Evolutionary conservation across 2,329 filamentous ascomycete genomes (phyloP).

Genomic region (Arthrobotrys conoides): DNA sequence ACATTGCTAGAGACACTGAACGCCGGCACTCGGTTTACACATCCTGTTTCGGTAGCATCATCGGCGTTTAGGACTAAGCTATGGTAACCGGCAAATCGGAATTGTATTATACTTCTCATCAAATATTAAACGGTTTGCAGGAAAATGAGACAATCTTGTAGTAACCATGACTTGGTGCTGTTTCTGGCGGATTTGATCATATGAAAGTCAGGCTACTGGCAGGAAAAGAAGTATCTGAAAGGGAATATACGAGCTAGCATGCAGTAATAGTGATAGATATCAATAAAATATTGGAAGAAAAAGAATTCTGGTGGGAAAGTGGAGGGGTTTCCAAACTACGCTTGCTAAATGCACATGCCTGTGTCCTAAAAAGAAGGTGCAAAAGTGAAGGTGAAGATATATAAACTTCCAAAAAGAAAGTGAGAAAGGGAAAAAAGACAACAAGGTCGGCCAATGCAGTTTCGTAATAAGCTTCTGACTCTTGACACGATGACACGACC

Average conservation of each 20-base stretch:
- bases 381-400: constrained; percentile 28
- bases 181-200: background rate
- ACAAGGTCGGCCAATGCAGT: background rate
- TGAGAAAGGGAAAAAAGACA: background rate
- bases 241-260: constrained; percentile 24
- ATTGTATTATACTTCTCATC: constrained; percentile 60
- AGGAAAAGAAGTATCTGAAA: constrained; percentile 25
- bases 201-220: background rate
- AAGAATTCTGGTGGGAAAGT: constrained; percentile 33
- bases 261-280: background rate
- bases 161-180: background rate
- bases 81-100: background rate
- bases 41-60: too few relatives aligned
- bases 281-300: constrained; percentile 11
- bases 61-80: background rate
- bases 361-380: constrained; percentile 37
- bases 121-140: constrained; percentile 22
- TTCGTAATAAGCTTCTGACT: background rate
- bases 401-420: constrained; percentile 24
- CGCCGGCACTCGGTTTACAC: too few relatives aligned
- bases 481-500: constrained; percentile 21
- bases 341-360: constrained; percentile 59
- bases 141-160: constrained; percentile 6
- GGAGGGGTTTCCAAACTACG: constrained; percentile 46
- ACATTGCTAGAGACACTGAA: too few relatives aligned